These are phyloP conservation scores for Bacterosira constricta DNA, from an alignment of 108 stramenopile genomes.

Conservation along the genomic window DNA sequence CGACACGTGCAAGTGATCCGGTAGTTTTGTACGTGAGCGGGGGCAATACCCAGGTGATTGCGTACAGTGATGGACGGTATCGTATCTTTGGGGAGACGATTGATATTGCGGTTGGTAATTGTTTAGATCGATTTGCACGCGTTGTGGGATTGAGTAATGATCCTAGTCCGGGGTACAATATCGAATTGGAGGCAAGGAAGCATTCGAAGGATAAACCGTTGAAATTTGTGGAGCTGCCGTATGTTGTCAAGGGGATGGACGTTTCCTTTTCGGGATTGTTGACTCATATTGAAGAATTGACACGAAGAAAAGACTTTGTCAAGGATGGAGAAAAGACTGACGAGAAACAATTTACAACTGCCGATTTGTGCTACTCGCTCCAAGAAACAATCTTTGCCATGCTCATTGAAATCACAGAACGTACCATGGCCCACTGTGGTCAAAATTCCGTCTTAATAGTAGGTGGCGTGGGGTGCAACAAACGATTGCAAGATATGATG, in stretches of 20 bases:
- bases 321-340: constrained; percentile 18
- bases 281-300: constrained; percentile 60
- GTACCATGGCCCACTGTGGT: constrained; percentile 98
- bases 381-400: constrained; percentile 99
- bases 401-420: constrained; percentile 99
- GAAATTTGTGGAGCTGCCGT: constrained; percentile 88
- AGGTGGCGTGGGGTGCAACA: constrained; percentile 99
- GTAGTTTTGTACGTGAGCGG: constrained; percentile 98
- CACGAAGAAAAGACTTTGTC: constrained; percentile 51
- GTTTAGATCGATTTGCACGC: constrained; percentile 98
- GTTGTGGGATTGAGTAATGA: constrained; percentile 94
- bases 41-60: constrained; percentile 99
- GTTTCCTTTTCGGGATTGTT: constrained; percentile 75
- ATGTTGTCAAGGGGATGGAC: constrained; percentile 99
- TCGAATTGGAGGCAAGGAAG: constrained; percentile 94
- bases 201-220: constrained; percentile 38
- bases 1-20: constrained; percentile 85
- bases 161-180: constrained; percentile 98
- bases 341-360: constrained; percentile 59
- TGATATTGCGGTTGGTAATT: constrained; percentile 99
- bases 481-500: constrained; percentile 98
- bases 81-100: constrained; percentile 99
- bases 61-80: constrained; percentile 90
- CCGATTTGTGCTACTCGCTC: constrained; percentile 95
- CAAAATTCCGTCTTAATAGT: constrained; percentile 94